Conservation (phyloP, 768 basidiomycete genomes). For the Hemileccinum rubropunctum region DNA sequence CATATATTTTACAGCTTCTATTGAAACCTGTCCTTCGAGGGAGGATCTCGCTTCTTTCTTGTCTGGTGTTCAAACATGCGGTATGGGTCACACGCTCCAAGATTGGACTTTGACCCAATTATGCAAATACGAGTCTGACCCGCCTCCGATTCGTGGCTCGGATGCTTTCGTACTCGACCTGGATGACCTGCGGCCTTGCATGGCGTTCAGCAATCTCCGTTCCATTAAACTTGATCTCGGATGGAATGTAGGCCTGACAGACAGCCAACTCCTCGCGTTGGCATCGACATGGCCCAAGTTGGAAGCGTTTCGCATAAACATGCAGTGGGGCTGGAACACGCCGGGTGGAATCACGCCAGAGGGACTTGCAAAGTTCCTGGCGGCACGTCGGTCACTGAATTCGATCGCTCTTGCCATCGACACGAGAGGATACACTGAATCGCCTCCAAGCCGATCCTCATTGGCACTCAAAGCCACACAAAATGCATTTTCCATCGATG, state of each 20-base stretch:
- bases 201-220: neutral
- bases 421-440: neutral
- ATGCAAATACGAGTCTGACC: too few relatives aligned
- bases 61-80: neutral
- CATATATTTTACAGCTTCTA: neutral
- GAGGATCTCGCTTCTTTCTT: neutral
- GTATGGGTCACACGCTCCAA: neutral
- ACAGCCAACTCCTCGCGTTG: neutral
- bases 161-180: neutral
- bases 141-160: too few relatives aligned
- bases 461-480: too few relatives aligned
- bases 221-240: neutral
- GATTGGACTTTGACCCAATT: neutral
- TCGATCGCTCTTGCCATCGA: constrained; percentile 4
- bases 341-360: constrained; percentile 3
- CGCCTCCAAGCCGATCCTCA: neutral
- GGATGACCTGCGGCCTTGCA: constrained; percentile 1
- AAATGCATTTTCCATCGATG: neutral
- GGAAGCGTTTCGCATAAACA: constrained; percentile 5
- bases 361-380: constrained; percentile 3
- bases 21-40: neutral
- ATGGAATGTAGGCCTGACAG: constrained; percentile 1
- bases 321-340: constrained; percentile 4
- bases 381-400: neutral
- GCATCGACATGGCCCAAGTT: constrained; percentile 9